Percentiles rank a stretch among this genome's conserved stretches.
These are phyloP conservation scores for Fusarium albosuccineum DNA, from an alignment of 2,329 filamentous ascomycete species.

Conservation along the genomic window DNA sequence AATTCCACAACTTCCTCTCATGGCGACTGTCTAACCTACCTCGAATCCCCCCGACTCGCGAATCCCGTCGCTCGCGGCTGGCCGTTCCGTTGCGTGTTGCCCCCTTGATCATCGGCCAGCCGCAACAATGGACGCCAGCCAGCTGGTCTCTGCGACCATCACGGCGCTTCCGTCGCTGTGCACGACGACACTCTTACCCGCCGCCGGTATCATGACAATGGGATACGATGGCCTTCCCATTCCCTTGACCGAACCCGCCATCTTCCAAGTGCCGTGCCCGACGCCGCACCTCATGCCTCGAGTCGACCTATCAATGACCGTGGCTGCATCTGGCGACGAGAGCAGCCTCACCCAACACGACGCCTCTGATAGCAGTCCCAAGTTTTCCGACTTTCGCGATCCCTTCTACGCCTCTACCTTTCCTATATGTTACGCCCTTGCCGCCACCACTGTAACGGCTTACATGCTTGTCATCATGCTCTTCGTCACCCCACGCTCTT, in stretches of 20 bases:
- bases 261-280: conserved; percentile 61
- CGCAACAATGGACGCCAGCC: conserved; percentile 44
- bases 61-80: conserved; percentile 46
- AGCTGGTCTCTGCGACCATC: conserved; percentile 43
- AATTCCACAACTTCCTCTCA: conserved; percentile 20
- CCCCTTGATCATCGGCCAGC: conserved; percentile 39
- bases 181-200: conserved; percentile 58
- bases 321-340: conserved; percentile 54
- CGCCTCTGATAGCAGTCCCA: conserved; percentile 49
- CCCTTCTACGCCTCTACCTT: conserved; percentile 96
- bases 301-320: conserved; percentile 50
- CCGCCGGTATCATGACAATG: conserved; percentile 63
- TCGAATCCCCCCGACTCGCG: conserved; percentile 29
- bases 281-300: conserved; percentile 40
- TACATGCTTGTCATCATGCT: conserved; percentile 96
- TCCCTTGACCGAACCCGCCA: conserved; percentile 69
- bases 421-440: conserved; percentile 92
- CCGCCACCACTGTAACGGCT: conserved; percentile 88
- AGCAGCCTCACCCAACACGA: conserved; percentile 49
- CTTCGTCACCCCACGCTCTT: conserved; percentile 93
- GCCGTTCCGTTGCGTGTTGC: conserved; percentile 38
- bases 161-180: conserved; percentile 53
- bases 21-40: conserved; percentile 40
- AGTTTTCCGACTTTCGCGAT: conserved; percentile 77
- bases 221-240: conserved; percentile 64